phyloP scores from a whole-genome alignment of 208 protist genomes.

The Willaertia magna region DNA sequence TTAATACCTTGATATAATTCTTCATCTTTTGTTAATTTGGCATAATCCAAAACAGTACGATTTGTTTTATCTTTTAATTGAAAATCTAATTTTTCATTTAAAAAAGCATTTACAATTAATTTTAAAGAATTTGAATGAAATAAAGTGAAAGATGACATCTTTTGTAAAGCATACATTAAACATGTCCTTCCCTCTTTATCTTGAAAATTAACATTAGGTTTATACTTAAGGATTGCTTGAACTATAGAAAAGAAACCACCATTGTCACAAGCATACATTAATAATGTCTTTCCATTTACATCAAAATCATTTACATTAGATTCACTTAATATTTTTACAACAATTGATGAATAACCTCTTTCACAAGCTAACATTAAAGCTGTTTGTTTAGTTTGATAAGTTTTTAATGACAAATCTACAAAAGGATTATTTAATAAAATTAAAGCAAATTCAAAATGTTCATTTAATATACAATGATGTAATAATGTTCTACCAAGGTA shows the following conservation, averaged over 20 bases:
- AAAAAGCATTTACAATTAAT: not conserved
- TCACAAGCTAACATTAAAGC: not conserved
- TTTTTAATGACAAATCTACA: not conserved
- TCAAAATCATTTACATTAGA: not conserved
- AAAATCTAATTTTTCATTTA: not conserved
- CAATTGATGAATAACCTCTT: not conserved
- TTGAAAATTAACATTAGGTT: not conserved
- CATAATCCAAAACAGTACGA: not conserved
- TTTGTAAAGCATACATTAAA: not conserved
- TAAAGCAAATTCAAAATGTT: not conserved
- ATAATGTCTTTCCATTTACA: not conserved
- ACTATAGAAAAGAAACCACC: not conserved
- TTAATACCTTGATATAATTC: not conserved
- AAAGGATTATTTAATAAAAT: not conserved
- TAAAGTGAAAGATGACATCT: not conserved
- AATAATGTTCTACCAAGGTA: not conserved
- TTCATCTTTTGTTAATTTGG: not conserved
- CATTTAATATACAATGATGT: not conserved
- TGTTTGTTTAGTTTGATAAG: not conserved
- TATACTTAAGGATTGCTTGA: not conserved
- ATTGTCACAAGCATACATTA: not conserved
- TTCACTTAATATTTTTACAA: not conserved
- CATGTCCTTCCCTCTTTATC: not conserved
- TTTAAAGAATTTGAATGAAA: not conserved
- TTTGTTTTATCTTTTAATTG: not conserved